Evolutionary conservation across 306 rosid species (phyloP).

Genomic region (Cotoneaster glaucophyllus): DNA sequence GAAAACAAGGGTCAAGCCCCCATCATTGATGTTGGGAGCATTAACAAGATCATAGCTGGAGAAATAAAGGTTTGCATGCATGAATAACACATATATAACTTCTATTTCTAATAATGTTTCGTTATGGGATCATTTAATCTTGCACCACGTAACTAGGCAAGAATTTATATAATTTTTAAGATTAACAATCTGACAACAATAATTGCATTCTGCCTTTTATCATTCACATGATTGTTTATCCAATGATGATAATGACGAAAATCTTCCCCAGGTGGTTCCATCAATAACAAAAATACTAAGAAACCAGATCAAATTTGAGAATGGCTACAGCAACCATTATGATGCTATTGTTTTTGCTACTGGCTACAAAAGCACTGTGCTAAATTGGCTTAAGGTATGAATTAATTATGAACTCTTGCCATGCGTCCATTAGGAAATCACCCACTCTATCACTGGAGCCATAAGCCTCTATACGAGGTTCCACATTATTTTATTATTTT

Average conservation of each 20-base stretch:
- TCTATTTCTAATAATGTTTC: too few relatives aligned
- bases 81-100: background rate
- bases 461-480: background rate
- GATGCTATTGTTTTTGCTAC: slow-evolving; percentile 67
- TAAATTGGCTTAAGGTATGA: slow-evolving; percentile 58
- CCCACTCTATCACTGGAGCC: too few relatives aligned
- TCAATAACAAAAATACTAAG: slow-evolving; percentile 19
- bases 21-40: slow-evolving; percentile 60
- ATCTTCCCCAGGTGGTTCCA: slow-evolving; percentile 38
- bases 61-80: slow-evolving; percentile 31
- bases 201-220: background rate
- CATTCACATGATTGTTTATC: background rate
- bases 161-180: background rate
- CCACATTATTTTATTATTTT: too few relatives aligned
- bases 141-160: background rate
- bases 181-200: background rate
- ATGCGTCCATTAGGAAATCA: too few relatives aligned
- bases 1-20: slow-evolving; percentile 38
- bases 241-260: background rate
- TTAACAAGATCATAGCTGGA: slow-evolving; percentile 30
- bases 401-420: too few relatives aligned
- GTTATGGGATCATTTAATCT: too few relatives aligned
- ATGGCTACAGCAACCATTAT: slow-evolving; percentile 27
- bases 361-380: slow-evolving; percentile 50
- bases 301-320: slow-evolving; percentile 26